Percentiles rank a stretch among this genome's conserved stretches.
These are phyloP conservation scores for Capronia epimyces DNA, from an alignment of 2,329 filamentous ascomycete species.

Conservation along the genomic window DNA sequence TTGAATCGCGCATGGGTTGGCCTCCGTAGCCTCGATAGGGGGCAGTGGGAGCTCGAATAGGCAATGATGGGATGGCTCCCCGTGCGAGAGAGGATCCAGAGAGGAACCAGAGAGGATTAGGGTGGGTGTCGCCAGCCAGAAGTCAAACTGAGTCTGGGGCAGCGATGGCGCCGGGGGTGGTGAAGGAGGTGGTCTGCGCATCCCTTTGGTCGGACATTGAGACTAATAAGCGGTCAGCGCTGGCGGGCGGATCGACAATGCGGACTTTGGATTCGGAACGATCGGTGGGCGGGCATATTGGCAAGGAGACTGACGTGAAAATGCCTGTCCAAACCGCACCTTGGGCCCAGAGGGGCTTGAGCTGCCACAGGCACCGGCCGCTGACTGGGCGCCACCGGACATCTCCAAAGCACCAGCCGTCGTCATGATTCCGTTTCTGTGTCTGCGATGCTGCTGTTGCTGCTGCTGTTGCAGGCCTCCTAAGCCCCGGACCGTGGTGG, in stretches of 20 bases:
- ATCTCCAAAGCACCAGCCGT: background rate
- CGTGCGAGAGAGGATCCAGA: background rate
- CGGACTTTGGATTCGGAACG: conserved; percentile 15
- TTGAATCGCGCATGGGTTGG: background rate
- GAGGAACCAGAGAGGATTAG: no score
- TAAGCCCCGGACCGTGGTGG: background rate
- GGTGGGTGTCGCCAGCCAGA: background rate
- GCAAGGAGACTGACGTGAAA: background rate
- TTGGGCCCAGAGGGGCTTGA: background rate
- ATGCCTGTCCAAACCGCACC: background rate
- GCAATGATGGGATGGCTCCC: background rate
- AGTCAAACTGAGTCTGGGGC: background rate
- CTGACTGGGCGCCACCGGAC: conserved; percentile 8
- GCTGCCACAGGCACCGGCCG: conserved; percentile 8
- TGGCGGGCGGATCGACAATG: conserved; percentile 6
- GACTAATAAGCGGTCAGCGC: background rate
- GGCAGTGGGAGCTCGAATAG: background rate
- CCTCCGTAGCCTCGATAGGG: background rate
- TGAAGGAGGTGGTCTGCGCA: conserved; percentile 1
- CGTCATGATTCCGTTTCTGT: conserved; percentile 5
- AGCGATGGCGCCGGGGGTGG: conserved; percentile 1
- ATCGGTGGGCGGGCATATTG: conserved; percentile 6
- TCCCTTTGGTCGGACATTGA: conserved; percentile 4
- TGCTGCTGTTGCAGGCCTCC: no score
- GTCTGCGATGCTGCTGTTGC: background rate